Evolutionary conservation across 2,329 filamentous ascomycete genomes (phyloP).

Genomic region (Colletotrichum sp.): DNA sequence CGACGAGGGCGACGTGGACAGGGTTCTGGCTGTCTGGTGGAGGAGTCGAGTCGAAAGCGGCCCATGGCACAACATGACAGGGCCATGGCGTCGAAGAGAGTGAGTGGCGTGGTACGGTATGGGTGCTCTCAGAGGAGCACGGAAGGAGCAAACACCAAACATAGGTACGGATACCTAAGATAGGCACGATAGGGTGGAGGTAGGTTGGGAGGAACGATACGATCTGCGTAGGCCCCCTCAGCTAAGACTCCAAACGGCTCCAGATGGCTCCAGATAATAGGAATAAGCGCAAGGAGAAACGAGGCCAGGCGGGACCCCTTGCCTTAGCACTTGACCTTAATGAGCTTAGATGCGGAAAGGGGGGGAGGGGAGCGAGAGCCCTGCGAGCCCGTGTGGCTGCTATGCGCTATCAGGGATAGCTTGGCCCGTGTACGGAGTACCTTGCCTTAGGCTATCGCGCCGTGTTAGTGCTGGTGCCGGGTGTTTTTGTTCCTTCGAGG

Average conservation of each 20-base stretch:
- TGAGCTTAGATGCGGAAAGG: not conserved
- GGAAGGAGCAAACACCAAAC: not conserved
- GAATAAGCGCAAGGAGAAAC: constrained; percentile 14
- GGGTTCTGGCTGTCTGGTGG: not conserved
- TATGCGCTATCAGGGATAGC: not conserved
- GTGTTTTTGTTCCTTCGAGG: not conserved
- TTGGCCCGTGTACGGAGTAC: not conserved
- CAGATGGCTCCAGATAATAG: not conserved
- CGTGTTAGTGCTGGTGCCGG: not conserved
- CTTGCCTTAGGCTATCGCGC: not conserved
- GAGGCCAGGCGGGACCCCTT: not conserved
- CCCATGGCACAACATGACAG: not conserved
- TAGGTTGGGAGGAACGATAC: not conserved
- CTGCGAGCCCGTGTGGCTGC: not conserved
- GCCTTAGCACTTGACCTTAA: not conserved
- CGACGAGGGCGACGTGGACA: not conserved
- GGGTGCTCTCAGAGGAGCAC: not conserved
- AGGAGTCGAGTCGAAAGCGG: not conserved
- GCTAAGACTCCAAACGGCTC: not conserved
- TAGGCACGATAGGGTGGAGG: not conserved
- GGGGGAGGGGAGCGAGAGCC: not conserved
- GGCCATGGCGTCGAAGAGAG: not conserved
- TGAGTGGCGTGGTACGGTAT: not conserved
- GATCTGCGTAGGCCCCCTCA: not conserved
- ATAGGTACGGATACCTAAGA: not conserved